Base-by-base conservation (phyloP, 345 rosid genomes). In the Eucalyptus polybractea region DNA sequence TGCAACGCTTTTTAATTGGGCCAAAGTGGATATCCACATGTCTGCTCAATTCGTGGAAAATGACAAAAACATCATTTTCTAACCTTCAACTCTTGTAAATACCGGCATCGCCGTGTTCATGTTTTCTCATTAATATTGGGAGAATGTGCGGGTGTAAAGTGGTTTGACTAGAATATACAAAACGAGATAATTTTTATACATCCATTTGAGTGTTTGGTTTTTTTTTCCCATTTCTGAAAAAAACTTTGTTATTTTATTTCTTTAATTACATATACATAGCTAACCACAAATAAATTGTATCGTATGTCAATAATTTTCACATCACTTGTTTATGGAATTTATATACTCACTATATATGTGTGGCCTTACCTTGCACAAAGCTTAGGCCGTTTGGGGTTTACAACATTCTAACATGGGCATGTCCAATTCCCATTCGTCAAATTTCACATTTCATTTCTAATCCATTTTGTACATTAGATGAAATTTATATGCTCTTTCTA, bases 301-400 rank as follows among this genome's bases (percentile, higher is more conserved):
- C 13, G 4, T 37, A 17, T 21, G 29, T 76, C 12, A 76, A 76
- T 40, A 13, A 3, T 21, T 40, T 13, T 76, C 29, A 11, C 25
- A 3, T 76, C 15, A 6, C 47, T 40, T 3, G 1, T 37, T 13
- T 76, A 37, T 0, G 15, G 2, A 37, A 76, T 76, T 10, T 40
- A 10, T 76, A 1, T 76, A 37, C 44, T 76, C 3, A 0, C 1
- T 19, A 1, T 37, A 3, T 33, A 17, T 69, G 21, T 7, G 22
- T 31, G 80, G 80, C 44, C 2, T 69, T 7, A 5, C 4, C 24
- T 37, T 10, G 4, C 13, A 44, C 2, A 16, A 16, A 69, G 3
- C 6, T 31, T 17, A 33, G 6, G 80, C 33, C 33, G 3, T 33
- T 33, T 33, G 33, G 33, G 33, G 33, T 33, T 33, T 33, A 33